Conservation (phyloP, 2,329 filamentous ascomycete genomes). For the Aspergillus sergii region DNA sequence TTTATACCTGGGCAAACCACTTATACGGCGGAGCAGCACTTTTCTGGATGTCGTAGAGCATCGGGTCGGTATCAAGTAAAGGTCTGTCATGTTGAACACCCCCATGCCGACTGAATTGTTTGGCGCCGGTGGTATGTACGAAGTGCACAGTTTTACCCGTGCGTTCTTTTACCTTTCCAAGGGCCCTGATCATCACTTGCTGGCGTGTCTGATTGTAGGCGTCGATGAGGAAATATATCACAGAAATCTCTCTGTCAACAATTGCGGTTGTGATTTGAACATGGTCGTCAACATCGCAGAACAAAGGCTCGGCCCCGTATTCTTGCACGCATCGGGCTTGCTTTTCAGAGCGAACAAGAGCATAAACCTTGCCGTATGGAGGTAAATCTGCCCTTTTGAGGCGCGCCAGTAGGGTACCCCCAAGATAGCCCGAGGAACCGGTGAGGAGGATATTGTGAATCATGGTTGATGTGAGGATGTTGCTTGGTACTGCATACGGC, state of each 20-base stretch:
- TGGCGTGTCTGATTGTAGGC: conserved; percentile 37
- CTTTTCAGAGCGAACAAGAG: conserved; percentile 49
- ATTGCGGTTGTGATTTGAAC: conserved; percentile 40
- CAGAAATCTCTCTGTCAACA: conserved; percentile 46
- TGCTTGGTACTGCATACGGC: not conserved
- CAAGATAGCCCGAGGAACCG: conserved; percentile 57
- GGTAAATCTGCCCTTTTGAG: conserved; percentile 42
- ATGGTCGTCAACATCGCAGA: conserved; percentile 43
- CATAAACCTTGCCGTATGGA: conserved; percentile 49
- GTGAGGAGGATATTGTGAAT: conserved; percentile 51
- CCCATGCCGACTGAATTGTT: conserved; percentile 54
- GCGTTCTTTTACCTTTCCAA: conserved; percentile 47
- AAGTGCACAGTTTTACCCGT: conserved; percentile 52
- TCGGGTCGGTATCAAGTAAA: conserved; percentile 49
- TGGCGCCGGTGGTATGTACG: conserved; percentile 56
- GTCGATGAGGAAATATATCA: conserved; percentile 55
- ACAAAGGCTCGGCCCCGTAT: conserved; percentile 48
- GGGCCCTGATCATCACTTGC: conserved; percentile 48
- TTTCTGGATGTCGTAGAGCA: conserved; percentile 50
- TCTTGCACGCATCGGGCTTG: conserved; percentile 49
- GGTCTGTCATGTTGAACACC: conserved; percentile 46
- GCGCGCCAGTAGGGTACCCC: conserved; percentile 52
- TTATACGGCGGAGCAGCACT: conserved; percentile 24
- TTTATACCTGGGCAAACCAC: not conserved
- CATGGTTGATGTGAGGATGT: not conserved